Conservation (phyloP, 257 asterid genomes). For the Lavandula angustifolia region DNA sequence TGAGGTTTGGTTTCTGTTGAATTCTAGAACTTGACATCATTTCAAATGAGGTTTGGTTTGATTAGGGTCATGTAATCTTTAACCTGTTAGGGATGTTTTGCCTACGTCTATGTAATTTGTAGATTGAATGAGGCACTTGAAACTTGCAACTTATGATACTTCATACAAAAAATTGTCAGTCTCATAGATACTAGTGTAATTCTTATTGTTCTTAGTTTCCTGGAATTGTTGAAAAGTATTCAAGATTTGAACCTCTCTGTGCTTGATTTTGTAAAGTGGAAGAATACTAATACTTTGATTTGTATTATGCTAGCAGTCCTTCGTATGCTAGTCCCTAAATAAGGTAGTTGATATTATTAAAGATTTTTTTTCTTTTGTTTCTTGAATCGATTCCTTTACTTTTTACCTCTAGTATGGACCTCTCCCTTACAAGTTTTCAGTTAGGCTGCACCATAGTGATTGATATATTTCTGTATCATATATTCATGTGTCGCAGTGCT, state of each 20-base stretch:
- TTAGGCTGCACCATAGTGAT: neutral
- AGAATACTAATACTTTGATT: neutral
- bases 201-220: neutral
- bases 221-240: neutral
- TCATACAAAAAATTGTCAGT: neutral
- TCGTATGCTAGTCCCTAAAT: neutral
- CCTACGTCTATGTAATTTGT: neutral
- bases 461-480: neutral
- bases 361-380: neutral
- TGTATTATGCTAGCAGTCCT: neutral
- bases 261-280: neutral
- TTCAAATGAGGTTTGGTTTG: conserved; percentile 15
- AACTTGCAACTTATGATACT: neutral
- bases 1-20: conserved; percentile 10
- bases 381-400: neutral
- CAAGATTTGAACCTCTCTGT: neutral
- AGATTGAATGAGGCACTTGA: conserved; percentile 4
- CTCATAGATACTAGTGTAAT: neutral
- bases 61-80: neutral
- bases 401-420: neutral
- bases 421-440: neutral
- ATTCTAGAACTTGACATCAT: neutral
- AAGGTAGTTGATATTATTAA: conserved; percentile 2
- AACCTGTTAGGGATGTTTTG: conserved; percentile 11
- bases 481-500: neutral